Conservation (phyloP, 305 asterid species). For the Solanum chacoense region DNA sequence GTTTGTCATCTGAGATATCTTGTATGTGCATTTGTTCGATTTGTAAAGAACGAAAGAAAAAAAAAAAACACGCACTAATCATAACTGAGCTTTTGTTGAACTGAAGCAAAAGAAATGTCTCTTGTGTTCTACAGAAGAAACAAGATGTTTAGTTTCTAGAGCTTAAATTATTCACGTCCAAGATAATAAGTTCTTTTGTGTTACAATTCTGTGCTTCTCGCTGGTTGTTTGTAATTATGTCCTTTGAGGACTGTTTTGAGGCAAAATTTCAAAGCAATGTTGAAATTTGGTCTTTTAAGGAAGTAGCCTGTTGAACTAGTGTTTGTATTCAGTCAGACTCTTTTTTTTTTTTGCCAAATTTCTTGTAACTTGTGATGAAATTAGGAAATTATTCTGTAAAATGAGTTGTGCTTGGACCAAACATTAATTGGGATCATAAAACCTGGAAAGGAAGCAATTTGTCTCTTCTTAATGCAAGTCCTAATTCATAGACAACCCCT, state of each 20-base stretch:
- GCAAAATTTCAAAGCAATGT: not conserved
- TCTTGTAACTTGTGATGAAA: not conserved
- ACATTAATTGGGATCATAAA: not conserved
- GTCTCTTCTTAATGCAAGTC: not conserved
- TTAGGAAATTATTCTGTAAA: not conserved
- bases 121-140: not conserved
- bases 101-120: not conserved
- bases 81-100: not conserved
- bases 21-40: not conserved
- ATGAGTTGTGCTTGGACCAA: not conserved
- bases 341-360: not conserved
- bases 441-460: not conserved
- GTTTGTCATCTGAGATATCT: not conserved
- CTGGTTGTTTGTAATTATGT: not conserved
- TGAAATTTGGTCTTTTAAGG: not conserved
- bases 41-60: not conserved
- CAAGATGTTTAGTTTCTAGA: not conserved
- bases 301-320: not conserved
- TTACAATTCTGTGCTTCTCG: not conserved
- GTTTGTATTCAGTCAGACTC: not conserved
- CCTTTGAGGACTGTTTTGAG: not conserved
- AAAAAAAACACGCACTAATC: not conserved
- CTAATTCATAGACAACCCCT: not conserved
- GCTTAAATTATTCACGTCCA: not conserved
- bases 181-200: not conserved